phyloP scores from a whole-genome alignment of 2,329 filamentous ascomycete genomes.

The Elsinoe perseae region DNA sequence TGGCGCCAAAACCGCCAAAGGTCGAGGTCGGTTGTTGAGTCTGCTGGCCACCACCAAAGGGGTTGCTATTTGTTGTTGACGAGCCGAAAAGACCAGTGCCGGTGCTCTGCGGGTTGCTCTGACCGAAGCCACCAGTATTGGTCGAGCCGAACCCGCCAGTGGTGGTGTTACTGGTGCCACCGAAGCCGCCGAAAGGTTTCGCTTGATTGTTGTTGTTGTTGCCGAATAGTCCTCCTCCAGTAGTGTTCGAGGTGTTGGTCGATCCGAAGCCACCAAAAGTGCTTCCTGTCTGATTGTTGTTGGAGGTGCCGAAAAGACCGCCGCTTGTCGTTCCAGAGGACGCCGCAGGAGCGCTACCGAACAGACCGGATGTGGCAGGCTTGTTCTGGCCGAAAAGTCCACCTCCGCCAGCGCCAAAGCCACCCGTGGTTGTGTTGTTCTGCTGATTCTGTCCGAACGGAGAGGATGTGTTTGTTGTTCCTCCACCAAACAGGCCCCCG shows the following conservation, averaged over 20 bases:
- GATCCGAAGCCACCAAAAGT: constrained; percentile 23
- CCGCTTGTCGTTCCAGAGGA: constrained; percentile 22
- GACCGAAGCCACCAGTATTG: constrained; percentile 24
- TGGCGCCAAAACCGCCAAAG: constrained; percentile 22
- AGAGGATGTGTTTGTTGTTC: constrained; percentile 28
- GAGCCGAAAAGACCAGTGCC: constrained; percentile 24
- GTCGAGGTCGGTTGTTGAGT: constrained; percentile 23
- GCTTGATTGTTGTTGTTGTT: constrained; percentile 18
- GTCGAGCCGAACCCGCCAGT: constrained; percentile 22
- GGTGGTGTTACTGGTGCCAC: constrained; percentile 30
- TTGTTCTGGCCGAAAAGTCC: constrained; percentile 25
- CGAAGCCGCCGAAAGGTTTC: constrained; percentile 20
- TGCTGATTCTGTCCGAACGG: constrained; percentile 20
- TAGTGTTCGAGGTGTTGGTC: constrained; percentile 23
- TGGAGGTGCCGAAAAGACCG: constrained; percentile 30
- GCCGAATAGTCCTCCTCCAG: constrained; percentile 17
- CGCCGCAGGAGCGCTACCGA: constrained; percentile 20
- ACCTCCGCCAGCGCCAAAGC: constrained; percentile 20
- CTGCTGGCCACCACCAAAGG: constrained; percentile 26
- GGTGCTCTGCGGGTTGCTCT: constrained; percentile 31
- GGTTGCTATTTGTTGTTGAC: constrained; percentile 23
- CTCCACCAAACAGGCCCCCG: constrained; percentile 27
- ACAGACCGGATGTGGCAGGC: constrained; percentile 22
- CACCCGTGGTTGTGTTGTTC: constrained; percentile 24
- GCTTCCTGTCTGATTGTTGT: constrained; percentile 27